Conservation (phyloP, 108 stramenopile genomes). For the Stephanodiscus triporus region DNA sequence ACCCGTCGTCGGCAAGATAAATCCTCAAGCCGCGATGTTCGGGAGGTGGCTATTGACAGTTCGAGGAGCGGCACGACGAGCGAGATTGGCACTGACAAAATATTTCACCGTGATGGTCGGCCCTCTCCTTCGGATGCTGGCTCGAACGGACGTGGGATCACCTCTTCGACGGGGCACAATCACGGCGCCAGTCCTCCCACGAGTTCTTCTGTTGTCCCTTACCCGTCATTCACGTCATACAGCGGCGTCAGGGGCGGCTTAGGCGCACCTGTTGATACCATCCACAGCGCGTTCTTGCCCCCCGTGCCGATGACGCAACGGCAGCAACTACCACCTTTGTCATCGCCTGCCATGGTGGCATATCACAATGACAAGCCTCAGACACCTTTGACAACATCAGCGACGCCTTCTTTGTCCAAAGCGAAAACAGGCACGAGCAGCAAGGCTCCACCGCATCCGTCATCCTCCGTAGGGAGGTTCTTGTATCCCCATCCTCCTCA, state of each 20-base stretch:
- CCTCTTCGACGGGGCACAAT: background rate
- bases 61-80: background rate
- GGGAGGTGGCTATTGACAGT: background rate
- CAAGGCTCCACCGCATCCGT: background rate
- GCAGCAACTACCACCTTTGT: background rate
- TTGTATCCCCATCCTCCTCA: slow-evolving; percentile 10
- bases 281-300: slow-evolving; percentile 14
- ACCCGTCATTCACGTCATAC: background rate
- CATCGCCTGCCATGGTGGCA: background rate
- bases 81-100: background rate
- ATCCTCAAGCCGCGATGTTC: background rate
- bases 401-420: background rate
- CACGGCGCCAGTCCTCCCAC: background rate
- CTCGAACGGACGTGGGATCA: background rate
- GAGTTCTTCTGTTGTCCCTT: background rate
- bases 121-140: background rate
- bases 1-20: background rate
- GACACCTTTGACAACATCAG: background rate
- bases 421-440: background rate
- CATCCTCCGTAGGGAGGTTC: background rate
- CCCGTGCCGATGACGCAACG: background rate
- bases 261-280: background rate
- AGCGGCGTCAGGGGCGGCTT: background rate
- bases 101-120: no score
- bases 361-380: background rate